These are phyloP conservation scores for Sorghum bicolor DNA, from an alignment of 176 grass and related monocot genomes.

Conservation along the genomic window Sorghum_bicolor_NCBIv3 NC_012875.2:32267001-32267500, in stretches of 20 bases:
- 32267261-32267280: neutral
- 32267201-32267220: slow-evolving; percentile 49
- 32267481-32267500: no score
- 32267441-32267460: no score
- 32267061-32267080: slow-evolving; percentile 36
- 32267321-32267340: neutral
- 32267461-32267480: no score
- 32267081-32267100: slow-evolving; percentile 28
- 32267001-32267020: slow-evolving; percentile 19
- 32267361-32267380: no score
- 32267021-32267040: neutral
- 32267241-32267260: neutral
- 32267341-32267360: slow-evolving; percentile 79
- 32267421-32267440: no score
- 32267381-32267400: no score
- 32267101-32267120: slow-evolving; percentile 54
- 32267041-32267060: slow-evolving; percentile 60
- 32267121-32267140: slow-evolving; percentile 48
- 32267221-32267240: slow-evolving; percentile 78
- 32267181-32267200: neutral
- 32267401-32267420: no score
- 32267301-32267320: neutral
- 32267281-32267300: neutral
- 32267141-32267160: slow-evolving; percentile 42
- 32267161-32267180: slow-evolving; percentile 28